Evolutionary conservation across 1,139 yeast species (phyloP), one percentile per base, ranked within the genome.

Genomic region (Taphrina pruni): DNA sequence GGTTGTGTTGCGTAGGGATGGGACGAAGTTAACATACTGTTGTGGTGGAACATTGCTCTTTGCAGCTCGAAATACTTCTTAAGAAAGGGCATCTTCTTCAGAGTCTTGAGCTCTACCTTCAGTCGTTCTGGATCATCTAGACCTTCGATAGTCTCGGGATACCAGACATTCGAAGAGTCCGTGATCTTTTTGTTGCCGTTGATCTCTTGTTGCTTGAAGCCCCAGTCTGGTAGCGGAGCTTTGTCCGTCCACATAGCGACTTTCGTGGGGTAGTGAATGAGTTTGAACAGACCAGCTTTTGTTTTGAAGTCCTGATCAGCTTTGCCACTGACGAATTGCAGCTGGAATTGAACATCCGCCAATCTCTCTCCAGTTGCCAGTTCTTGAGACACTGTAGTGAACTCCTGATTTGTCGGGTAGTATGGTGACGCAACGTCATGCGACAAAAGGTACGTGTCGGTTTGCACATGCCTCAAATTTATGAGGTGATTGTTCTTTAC

Each of bases 351-450:
- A 0, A 97, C 91, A 75, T 89, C 90, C 74, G 90, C 85, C 79
- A 81, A 88, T 73, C 86, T 82, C 3, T 79, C 80, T n/a, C 84
- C 86, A 55, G 79, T 78, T 5, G 88, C 89, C 11, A 78, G 79
- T 61, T 90, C 96, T 41, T 81, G 81, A 58, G 84, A 78, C 12
- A 88, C 87, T 45, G 96, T 86, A 2, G 96, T 89, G 76, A 93
- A 87, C 79, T 93, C 98, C 79, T 93, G 97, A 77, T 93, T 90
- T 21, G 97, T 91, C 64, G 97, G 88, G 76, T 81, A 89, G 72
- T 87, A 82, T 41, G 98, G 97, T n/a, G 98, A 93, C 0, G 99
- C 99, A 67, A 94, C 99, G 78, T 94, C 99, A 77, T 94, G 99
- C 39, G 99, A 87, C 74, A 91, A 81, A 72, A 94, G 80, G 74